Percentiles rank a stretch among this genome's conserved stretches.
phyloP scores from a whole-genome alignment of 2,329 filamentous ascomycete species.

The Xylariaceae sp. region DNA sequence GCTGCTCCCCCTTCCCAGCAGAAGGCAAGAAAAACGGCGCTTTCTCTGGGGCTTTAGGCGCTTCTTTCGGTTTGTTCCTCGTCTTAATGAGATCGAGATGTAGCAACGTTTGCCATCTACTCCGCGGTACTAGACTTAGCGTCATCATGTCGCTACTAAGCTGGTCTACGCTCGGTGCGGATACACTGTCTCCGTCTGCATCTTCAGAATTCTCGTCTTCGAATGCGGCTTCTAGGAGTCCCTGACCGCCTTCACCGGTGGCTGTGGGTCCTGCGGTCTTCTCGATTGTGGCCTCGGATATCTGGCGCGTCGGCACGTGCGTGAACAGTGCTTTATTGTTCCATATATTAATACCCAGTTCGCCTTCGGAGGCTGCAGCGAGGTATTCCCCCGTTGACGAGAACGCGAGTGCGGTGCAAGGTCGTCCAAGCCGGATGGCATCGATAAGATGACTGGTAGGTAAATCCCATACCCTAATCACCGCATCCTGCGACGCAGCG shows the following conservation, averaged over 20 bases:
- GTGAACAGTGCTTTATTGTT: constrained; percentile 90
- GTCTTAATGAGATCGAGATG: constrained; percentile 89
- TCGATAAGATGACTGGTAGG: constrained; percentile 95
- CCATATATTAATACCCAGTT: constrained; percentile 90
- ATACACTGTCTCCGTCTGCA: constrained; percentile 50
- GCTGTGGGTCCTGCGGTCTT: constrained; percentile 65
- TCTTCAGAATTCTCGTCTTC: constrained; percentile 49
- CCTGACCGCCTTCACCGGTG: constrained; percentile 77
- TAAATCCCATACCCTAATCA: constrained; percentile 88
- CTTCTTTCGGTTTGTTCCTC: constrained; percentile 89
- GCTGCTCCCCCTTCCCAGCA: constrained; percentile 39
- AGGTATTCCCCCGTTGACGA: constrained; percentile 88
- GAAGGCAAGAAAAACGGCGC: constrained; percentile 92
- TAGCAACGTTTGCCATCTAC: constrained; percentile 88
- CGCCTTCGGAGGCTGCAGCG: constrained; percentile 79
- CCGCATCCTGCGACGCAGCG: constrained; percentile 74
- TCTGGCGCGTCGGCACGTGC: constrained; percentile 79
- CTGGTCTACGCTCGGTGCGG: constrained; percentile 64
- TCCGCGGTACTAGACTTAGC: constrained; percentile 82
- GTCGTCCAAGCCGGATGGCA: constrained; percentile 73
- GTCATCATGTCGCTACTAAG: constrained; percentile 80
- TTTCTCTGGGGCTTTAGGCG: constrained; percentile 87
- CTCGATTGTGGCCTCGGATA: constrained; percentile 71
- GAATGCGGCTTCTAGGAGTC: constrained; percentile 72
- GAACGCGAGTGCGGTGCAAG: constrained; percentile 82